Evolutionary conservation across 108 stramenopile genomes (phyloP), one percentile per base, ranked within the genome.

Genomic region (Pinguiococcus pyrenoidosus): DNA sequence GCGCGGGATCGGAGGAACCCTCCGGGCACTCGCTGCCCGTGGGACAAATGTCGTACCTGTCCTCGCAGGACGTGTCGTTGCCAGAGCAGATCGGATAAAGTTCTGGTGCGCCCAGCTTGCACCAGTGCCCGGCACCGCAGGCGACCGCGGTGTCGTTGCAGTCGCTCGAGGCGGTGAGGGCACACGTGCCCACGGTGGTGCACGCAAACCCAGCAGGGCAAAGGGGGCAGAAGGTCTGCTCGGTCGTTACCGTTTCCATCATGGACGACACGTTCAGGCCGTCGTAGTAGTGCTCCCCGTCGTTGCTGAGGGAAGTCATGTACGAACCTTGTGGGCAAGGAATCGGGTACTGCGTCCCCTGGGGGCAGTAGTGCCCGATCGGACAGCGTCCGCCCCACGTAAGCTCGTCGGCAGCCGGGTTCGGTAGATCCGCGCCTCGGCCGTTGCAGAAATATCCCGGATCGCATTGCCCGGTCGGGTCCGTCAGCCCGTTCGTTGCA

Each of bases 291-390:
- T 9, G 9, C 17, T 22, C 14, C 17, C 20, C 6, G 26, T 9
- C 26, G 41, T 18, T 16, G 29, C 23, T 22, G 33, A 6, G 13
- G 13, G 8, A n/a, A 4, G n/a, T 20, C 29, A 14, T 25, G 47
- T 46, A 65, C 10, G 51, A 49, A 16, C 68, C 50, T 2, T 20
- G 13, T 29, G 71, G 45, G 30, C 69, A 28, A 8, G 50, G 47
- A 17, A 27, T 37, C 0, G 68, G 68, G 2, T 16, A 33, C 1
- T 14, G 13, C 1, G 39, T 20, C n/a, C 62, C 62, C 20, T 28
- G 29, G n/a, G 54, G 54, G 34, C 64, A 66, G 56, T 51, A 66
- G 49, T 52, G 56, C 1, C 64, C 64, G 2, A 56, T 49, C 3
- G 54, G 55, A 24, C 64, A 66, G 12, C 42, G 51, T 2, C 44